Conservation (phyloP, 208 protist species). For the Naegleria fowleri region DNA sequence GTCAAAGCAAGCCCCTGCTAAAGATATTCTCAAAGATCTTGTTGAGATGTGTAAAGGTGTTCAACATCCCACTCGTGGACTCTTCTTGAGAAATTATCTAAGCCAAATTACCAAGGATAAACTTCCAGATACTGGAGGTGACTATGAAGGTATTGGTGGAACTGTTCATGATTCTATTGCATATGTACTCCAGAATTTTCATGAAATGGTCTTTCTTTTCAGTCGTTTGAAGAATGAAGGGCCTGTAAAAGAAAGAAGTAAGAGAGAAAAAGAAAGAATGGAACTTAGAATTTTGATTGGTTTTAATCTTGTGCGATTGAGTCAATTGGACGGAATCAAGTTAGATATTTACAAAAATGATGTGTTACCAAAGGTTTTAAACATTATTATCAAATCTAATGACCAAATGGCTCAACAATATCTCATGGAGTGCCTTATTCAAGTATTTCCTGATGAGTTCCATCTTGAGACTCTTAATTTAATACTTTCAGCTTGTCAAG, state of each 20-base stretch:
- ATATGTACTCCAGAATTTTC: slow-evolving; percentile 94
- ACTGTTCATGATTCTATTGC: slow-evolving; percentile 79
- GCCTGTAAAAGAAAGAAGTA: slow-evolving; percentile 36
- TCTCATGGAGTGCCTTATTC: slow-evolving; percentile 93
- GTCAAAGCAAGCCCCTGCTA: slow-evolving; percentile 70
- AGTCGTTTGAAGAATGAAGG: slow-evolving; percentile 93
- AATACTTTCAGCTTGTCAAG: slow-evolving; percentile 62
- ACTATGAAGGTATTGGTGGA: slow-evolving; percentile 53
- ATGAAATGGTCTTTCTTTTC: slow-evolving; percentile 98
- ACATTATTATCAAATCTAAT: slow-evolving; percentile 82
- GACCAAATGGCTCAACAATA: slow-evolving; percentile 96
- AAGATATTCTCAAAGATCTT: slow-evolving; percentile 91
- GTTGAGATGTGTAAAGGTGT: slow-evolving; percentile 98
- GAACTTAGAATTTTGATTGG: slow-evolving; percentile 93
- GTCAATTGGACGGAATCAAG: slow-evolving; percentile 88
- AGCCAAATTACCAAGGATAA: slow-evolving; percentile 88
- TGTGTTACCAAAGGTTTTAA: slow-evolving; percentile 75
- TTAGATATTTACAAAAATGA: slow-evolving; percentile 69
- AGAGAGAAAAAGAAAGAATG: slow-evolving; percentile 80
- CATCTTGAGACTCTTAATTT: slow-evolving; percentile 85
- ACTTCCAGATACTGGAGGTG: slow-evolving; percentile 81
- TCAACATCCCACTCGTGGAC: slow-evolving; percentile 95
- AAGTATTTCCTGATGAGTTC: slow-evolving; percentile 96
- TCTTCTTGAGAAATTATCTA: slow-evolving; percentile 96
- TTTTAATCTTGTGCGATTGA: slow-evolving; percentile 90